Conservation (phyloP, 2,329 filamentous ascomycete genomes). For the Pleurostoma richardsiae region DNA sequence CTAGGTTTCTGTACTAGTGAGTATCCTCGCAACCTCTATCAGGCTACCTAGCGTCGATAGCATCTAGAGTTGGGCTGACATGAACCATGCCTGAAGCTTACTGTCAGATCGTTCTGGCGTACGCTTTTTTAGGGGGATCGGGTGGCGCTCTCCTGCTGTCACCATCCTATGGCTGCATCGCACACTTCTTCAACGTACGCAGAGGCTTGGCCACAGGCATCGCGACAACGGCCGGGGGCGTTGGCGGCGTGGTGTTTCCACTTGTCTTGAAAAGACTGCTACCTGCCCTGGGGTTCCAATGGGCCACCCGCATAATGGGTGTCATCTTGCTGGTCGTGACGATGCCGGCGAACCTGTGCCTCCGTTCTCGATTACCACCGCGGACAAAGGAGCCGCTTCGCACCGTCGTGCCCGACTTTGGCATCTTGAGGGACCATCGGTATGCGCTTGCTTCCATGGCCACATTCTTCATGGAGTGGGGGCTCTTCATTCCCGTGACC, state of each 20-base stretch:
- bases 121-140: slow-evolving; percentile 67
- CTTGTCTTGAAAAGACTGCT: slow-evolving; percentile 40
- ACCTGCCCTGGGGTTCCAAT: slow-evolving; percentile 40
- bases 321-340: slow-evolving; percentile 43
- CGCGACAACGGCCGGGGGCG: slow-evolving; percentile 66
- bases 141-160: slow-evolving; percentile 75
- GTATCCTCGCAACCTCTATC: slow-evolving; percentile 4
- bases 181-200: slow-evolving; percentile 72
- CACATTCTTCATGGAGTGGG: slow-evolving; percentile 67
- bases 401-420: slow-evolving; percentile 51
- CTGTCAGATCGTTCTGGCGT: slow-evolving; percentile 76
- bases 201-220: slow-evolving; percentile 77
- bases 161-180: slow-evolving; percentile 67
- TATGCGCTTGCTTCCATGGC: slow-evolving; percentile 58
- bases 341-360: slow-evolving; percentile 40
- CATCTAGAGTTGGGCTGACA: slow-evolving; percentile 21
- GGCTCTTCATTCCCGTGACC: slow-evolving; percentile 67
- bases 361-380: slow-evolving; percentile 50
- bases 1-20: slow-evolving; percentile 61
- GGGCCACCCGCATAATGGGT: slow-evolving; percentile 43
- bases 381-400: slow-evolving; percentile 7
- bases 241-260: slow-evolving; percentile 64
- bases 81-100: slow-evolving; percentile 30
- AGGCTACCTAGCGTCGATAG: not conserved
- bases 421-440: slow-evolving; percentile 53